A percentile compares a stretch with the other conserved stretches of the same genome.
phyloP scores from a whole-genome alignment of 2,329 filamentous ascomycete species.

The Hymenoscyphus linearis region DNA sequence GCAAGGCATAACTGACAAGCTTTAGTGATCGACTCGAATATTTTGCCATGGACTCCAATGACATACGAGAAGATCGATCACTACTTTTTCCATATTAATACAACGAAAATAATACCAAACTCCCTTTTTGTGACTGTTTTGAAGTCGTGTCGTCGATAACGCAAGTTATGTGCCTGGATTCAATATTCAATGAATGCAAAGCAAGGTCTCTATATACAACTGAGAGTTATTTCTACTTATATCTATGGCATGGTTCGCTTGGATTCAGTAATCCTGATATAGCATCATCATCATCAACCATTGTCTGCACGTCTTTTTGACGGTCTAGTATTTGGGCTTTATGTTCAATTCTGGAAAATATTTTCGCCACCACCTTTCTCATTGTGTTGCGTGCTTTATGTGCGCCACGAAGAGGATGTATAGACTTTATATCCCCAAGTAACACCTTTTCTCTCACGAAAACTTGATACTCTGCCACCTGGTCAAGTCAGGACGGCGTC shows the following conservation, averaged over 20 bases:
- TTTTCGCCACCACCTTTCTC: constrained; percentile 42
- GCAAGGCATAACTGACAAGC: constrained; percentile 23
- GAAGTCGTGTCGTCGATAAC: too few species aligned
- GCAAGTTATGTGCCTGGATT: not conserved
- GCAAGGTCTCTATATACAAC: constrained; percentile 11
- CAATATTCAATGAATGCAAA: constrained; percentile 1
- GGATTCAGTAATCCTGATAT: constrained; percentile 3
- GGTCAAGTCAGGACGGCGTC: too few species aligned
- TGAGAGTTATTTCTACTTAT: constrained; percentile 13
- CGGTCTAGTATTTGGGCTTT: constrained; percentile 18
- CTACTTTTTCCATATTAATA: constrained; percentile 10
- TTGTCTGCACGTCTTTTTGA: constrained; percentile 1
- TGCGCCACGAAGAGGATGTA: constrained; percentile 47
- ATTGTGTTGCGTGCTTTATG: constrained; percentile 42
- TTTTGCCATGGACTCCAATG: constrained; percentile 11
- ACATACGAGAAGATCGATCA: constrained; percentile 25
- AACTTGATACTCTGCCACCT: too few species aligned
- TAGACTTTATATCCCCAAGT: too few species aligned
- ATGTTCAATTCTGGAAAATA: constrained; percentile 12
- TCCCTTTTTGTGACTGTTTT: not conserved
- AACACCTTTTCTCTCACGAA: too few species aligned
- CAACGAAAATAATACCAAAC: constrained; percentile 7
- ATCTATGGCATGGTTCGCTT: constrained; percentile 1
- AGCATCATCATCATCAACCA: not conserved
- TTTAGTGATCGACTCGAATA: constrained; percentile 28